These are phyloP conservation scores for Chytriomyces hyalinus DNA, from an alignment of 192 early-diverging fungal species.

Conservation along the genomic window DNA sequence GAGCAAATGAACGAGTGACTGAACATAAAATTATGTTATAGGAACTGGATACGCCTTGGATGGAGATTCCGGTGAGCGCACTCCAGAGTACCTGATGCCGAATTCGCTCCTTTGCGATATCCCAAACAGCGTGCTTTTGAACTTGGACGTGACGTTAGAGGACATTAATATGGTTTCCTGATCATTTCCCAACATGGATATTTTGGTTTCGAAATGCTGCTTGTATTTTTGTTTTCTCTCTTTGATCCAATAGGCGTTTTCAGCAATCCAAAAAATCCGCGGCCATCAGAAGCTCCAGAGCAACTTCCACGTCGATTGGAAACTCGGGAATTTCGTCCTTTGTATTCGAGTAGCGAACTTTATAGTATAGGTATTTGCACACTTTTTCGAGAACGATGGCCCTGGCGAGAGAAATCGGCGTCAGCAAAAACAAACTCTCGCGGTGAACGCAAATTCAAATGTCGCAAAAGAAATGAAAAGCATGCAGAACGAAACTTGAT, in stretches of 20 bases:
- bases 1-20: no score
- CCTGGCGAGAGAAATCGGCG: constrained; percentile 44
- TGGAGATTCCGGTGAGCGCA: no score
- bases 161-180: no score
- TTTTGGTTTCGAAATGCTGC: neutral
- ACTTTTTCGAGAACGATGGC: constrained; percentile 91
- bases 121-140: no score
- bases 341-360: constrained; percentile 71
- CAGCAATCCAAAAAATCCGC: constrained; percentile 94
- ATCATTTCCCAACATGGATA: neutral
- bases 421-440: no score
- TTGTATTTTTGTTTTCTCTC: neutral
- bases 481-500: constrained; percentile 70
- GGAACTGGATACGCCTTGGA: no score
- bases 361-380: constrained; percentile 93
- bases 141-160: no score
- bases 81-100: no score
- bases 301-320: constrained; percentile 82
- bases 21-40: no score
- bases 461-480: neutral
- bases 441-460: neutral
- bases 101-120: no score
- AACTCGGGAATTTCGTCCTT: constrained; percentile 86
- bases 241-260: neutral
- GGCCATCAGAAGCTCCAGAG: constrained; percentile 91